Evolutionary conservation across 1,284 basidiomycete species (phyloP), one percentile per base, ranked within the genome.

Genomic region (Entoloma clypeatum): DNA sequence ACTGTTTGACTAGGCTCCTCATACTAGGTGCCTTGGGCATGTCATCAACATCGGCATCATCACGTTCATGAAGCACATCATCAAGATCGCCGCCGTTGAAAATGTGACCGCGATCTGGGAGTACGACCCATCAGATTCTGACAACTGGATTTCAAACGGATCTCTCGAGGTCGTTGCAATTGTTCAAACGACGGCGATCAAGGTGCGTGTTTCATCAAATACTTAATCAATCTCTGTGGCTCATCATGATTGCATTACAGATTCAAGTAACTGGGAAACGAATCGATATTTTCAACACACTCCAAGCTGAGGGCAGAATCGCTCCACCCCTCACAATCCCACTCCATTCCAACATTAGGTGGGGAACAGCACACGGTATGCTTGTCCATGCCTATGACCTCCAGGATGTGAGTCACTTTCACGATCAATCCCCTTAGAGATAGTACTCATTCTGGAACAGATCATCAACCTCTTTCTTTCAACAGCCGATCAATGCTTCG

Each of bases 281-380:
- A 3, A 33, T 39, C 23, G 21, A 39, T 9, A 7, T 4, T 1
- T 39, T 39, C 11, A 3, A 32, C 9, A 31, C 14, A 16, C 22
- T 39, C 14, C 38, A 39, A 25, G 17, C 8, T 9, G 23, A 39
- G 16, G 31, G 38, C 14, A 11, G 29, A 2, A 9, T 33, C 7
- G 5, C 18, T 7, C 8, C 2, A 2, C 29, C 38, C 9, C 29
- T 39, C 3, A 39, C 14, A 16, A 32, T 31, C 6, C 29, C 13
- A 3, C 21, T 39, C 9, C 38, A 39, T 17, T 10, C 27, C 21
- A 14, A 52, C n/a, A 16, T 10, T 4, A 13, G 40, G 16, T 58
- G 55, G 52, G 54, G 54, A 5, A 47, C 47, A 13, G 57, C 56
- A 2, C 42, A 49, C 25, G 30, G 29, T 7, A 59, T 59, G 54